Evolutionary conservation across 2,329 filamentous ascomycete genomes (phyloP).

Genomic region (Ramichloridium luteum): DNA sequence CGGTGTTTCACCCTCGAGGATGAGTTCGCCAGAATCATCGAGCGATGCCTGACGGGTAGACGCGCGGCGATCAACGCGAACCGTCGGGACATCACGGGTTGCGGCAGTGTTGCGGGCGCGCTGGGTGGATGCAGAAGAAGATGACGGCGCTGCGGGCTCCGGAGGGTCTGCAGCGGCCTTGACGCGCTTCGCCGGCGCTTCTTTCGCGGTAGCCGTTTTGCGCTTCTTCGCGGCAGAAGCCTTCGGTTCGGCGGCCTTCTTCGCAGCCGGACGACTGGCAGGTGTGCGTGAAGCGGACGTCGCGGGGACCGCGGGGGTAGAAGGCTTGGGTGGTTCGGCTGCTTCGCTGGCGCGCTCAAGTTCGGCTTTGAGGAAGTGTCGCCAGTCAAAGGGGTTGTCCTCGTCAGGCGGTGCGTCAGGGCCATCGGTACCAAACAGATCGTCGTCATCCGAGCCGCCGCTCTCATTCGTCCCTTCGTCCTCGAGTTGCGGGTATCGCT

Average conservation of each 20-base stretch:
- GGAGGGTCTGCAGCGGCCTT: conserved; percentile 16
- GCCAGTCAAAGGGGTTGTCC: conserved; percentile 37
- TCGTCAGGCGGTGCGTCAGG: conserved; percentile 29
- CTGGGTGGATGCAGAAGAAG: conserved; percentile 2
- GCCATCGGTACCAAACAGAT: conserved; percentile 22
- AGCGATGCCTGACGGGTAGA: conserved; percentile 16
- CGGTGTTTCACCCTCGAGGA: conserved; percentile 22
- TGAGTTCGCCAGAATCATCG: conserved; percentile 23
- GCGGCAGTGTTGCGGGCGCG: conserved; percentile 6
- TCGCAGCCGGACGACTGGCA: conserved; percentile 6
- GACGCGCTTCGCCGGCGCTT: conserved; percentile 15
- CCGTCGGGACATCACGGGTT: conserved; percentile 12
- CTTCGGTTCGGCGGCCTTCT: conserved; percentile 5
- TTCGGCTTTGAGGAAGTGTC: conserved; percentile 31
- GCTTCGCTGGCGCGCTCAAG: conserved; percentile 10
- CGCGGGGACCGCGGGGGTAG: conserved; percentile 12
- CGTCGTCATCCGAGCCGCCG: conserved; percentile 17
- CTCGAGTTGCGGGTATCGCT: conserved; percentile 49
- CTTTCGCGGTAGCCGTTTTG: conserved; percentile 11
- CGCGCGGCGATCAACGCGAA: conserved; percentile 21
- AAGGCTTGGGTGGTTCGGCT: background rate
- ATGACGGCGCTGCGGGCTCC: conserved; percentile 3
- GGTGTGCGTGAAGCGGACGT: conserved; percentile 9
- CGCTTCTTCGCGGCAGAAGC: conserved; percentile 13
- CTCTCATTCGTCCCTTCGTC: too few species aligned